Percentiles rank a stretch among this genome's conserved stretches.
Conservation (phyloP, 768 basidiomycete genomes). For the Coprinellus micaceus region DNA sequence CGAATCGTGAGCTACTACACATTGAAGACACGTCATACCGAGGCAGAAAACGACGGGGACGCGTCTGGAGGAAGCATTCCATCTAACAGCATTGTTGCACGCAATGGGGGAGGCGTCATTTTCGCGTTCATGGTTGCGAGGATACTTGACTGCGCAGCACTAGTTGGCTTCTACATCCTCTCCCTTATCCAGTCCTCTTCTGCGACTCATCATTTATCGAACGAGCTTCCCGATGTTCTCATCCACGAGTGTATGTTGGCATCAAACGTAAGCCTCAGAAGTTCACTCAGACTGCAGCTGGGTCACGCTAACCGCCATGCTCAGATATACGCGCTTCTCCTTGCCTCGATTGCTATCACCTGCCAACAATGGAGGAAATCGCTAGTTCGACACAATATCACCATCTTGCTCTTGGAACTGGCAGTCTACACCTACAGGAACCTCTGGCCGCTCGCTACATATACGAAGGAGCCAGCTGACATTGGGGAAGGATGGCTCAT, state of each 20-base stretch:
- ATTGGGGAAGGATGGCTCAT: conserved; percentile 29
- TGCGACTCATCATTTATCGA: not conserved
- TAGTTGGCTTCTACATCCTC: not conserved
- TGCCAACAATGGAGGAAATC: not conserved
- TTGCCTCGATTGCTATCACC: conserved; percentile 1
- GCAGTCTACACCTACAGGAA: conserved; percentile 49
- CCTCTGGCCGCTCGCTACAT: conserved; percentile 54
- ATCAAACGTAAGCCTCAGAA: not conserved
- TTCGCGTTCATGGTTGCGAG: not conserved
- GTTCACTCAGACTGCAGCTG: not conserved
- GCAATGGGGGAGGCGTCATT: not conserved
- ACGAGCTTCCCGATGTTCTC: not conserved
- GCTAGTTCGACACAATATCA: conserved; percentile 5
- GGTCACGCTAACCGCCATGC: not conserved
- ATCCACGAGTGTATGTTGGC: not conserved
- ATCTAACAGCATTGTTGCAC: not conserved
- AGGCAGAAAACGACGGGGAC: not conserved
- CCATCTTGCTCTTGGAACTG: conserved; percentile 36
- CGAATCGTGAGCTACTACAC: not conserved
- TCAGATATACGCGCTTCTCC: conserved; percentile 14
- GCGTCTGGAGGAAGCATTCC: not conserved
- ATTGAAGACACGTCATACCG: not conserved
- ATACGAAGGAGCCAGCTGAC: conserved; percentile 37
- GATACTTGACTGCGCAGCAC: not conserved
- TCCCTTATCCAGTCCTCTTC: not conserved